These are phyloP conservation scores for Yamadazyma takamatsuzukensis DNA, from an alignment of 805 yeast species.

Conservation along the genomic window DNA sequence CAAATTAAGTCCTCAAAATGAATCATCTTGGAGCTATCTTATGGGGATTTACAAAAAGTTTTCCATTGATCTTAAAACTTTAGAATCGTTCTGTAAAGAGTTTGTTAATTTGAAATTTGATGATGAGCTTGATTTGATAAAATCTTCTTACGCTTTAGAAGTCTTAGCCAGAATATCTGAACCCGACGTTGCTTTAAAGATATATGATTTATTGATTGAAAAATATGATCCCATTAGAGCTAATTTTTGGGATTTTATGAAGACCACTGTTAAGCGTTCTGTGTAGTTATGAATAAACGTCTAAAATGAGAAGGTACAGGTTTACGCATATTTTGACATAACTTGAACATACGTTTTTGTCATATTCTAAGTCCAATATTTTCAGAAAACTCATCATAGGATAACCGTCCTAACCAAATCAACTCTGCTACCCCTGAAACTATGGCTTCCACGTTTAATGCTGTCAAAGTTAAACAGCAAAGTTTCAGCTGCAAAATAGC, in stretches of 20 bases:
- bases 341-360: too few relatives aligned
- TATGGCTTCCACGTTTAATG: too few relatives aligned
- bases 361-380: too few relatives aligned
- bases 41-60: slow-evolving; percentile 46
- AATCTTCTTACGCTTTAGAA: slow-evolving; percentile 64
- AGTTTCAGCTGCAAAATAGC: too few relatives aligned
- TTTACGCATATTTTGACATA: too few relatives aligned
- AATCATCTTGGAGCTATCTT: slow-evolving; percentile 83
- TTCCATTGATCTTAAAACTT: slow-evolving; percentile 24
- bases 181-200: slow-evolving; percentile 32
- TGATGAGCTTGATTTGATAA: slow-evolving; percentile 20
- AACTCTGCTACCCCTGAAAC: too few relatives aligned
- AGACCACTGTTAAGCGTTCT: slow-evolving; percentile 5
- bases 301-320: too few relatives aligned
- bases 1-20: slow-evolving; percentile 68
- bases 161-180: slow-evolving; percentile 50
- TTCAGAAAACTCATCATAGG: too few relatives aligned
- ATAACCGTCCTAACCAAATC: too few relatives aligned
- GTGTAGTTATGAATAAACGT: too few relatives aligned
- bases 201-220: slow-evolving; percentile 49
- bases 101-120: slow-evolving; percentile 32
- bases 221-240: slow-evolving; percentile 60
- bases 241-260: slow-evolving; percentile 58
- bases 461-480: too few relatives aligned
- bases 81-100: slow-evolving; percentile 43